A percentile compares a stretch with the other conserved stretches of the same genome.
These are phyloP conservation scores for Starmera quercuum DNA, from an alignment of 805 yeast genomes.

Conservation along the genomic window DNA sequence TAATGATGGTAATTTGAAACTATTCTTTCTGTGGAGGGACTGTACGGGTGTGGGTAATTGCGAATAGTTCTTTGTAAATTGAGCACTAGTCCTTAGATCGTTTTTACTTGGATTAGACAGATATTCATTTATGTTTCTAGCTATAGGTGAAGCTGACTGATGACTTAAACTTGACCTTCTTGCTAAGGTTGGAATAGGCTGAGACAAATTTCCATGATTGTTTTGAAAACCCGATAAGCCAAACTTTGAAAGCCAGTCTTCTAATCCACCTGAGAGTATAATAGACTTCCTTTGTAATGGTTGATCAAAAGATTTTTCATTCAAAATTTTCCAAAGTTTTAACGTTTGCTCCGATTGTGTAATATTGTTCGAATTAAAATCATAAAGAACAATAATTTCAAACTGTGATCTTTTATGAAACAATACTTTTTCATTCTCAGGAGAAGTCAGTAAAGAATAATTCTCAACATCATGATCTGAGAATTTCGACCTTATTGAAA, in stretches of 20 bases:
- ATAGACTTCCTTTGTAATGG: conserved; percentile 34
- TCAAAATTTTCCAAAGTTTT: conserved; percentile 20
- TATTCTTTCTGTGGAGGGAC: conserved; percentile 15
- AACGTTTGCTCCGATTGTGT: conserved; percentile 2
- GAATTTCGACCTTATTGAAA: conserved; percentile 39
- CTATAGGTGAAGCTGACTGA: conserved; percentile 6
- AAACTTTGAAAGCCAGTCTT: conserved; percentile 27
- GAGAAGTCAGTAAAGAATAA: conserved; percentile 46
- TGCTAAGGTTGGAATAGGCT: conserved; percentile 2
- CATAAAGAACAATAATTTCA: conserved; percentile 57
- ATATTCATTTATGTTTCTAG: conserved; percentile 12
- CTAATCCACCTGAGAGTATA: conserved; percentile 50
- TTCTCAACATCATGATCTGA: conserved; percentile 63
- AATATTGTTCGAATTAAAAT: conserved; percentile 2
- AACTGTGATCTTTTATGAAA: conserved; percentile 48
- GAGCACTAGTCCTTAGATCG: conserved; percentile 6
- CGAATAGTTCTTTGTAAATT: conserved; percentile 3
- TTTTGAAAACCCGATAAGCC: conserved; percentile 13
- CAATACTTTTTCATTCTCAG: conserved; percentile 43
- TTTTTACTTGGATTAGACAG: conserved; percentile 11
- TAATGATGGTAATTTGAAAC: conserved; percentile 6
- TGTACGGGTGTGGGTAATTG: conserved; percentile 7
- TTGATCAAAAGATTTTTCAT: conserved; percentile 26
- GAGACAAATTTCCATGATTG: conserved; percentile 11
- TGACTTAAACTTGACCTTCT: conserved; percentile 5